These are phyloP conservation scores for Hericium erinaceus DNA, from an alignment of 768 basidiomycete species.

Conservation along the genomic window DNA sequence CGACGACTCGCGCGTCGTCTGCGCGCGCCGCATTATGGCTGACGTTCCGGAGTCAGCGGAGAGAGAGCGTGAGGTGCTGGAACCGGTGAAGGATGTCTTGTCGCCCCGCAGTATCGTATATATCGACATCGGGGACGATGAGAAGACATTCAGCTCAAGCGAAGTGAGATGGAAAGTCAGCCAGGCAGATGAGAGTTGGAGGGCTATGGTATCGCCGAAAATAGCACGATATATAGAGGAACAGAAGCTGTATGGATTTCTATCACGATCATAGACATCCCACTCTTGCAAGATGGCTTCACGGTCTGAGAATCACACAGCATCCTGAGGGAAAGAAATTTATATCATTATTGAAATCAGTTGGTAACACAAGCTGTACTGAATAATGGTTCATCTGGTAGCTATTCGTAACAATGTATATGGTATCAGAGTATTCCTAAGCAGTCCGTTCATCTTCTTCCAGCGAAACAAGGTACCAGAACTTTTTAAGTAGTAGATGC, in stretches of 20 bases:
- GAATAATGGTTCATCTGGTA: background rate
- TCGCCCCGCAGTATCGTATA: slow-evolving; percentile 42
- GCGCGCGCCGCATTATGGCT: slow-evolving; percentile 43
- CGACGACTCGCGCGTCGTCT: slow-evolving; percentile 56
- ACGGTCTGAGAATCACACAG: background rate
- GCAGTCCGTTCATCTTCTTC: background rate
- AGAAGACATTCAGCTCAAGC: slow-evolving; percentile 61
- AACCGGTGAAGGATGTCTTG: slow-evolving; percentile 41
- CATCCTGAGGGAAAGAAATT: background rate
- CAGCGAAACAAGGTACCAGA: background rate
- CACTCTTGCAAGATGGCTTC: background rate
- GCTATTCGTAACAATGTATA: background rate
- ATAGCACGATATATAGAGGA: slow-evolving; percentile 45
- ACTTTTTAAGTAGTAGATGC: slow-evolving; percentile 32
- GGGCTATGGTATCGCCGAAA: slow-evolving; percentile 31
- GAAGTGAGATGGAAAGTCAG: slow-evolving; percentile 43
- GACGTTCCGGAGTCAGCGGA: slow-evolving; percentile 10
- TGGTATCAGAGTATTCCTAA: background rate
- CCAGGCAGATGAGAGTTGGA: slow-evolving; percentile 31
- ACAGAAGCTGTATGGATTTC: slow-evolving; percentile 33
- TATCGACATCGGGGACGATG: slow-evolving; percentile 49
- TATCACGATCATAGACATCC: background rate
- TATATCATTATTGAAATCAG: background rate
- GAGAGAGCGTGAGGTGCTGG: slow-evolving; percentile 21
- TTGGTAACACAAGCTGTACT: background rate